These are phyloP conservation scores for Trichoderma endophyticum DNA, from an alignment of 2,329 filamentous ascomycete genomes.

Conservation along the genomic window DNA sequence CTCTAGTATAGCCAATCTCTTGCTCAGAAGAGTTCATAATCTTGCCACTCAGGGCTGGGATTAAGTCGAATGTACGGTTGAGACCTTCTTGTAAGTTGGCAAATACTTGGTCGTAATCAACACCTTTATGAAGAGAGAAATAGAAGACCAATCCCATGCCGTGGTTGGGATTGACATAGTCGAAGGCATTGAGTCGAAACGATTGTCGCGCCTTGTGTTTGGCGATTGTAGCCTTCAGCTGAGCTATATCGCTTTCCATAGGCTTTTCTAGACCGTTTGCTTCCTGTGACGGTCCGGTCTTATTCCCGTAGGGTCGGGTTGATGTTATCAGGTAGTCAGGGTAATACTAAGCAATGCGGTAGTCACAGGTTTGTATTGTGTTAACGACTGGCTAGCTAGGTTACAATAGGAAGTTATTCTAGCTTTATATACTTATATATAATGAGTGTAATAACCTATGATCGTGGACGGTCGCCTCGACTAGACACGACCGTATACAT, in stretches of 20 bases:
- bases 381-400: too few relatives aligned
- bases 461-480: too few relatives aligned
- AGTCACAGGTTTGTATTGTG: too few relatives aligned
- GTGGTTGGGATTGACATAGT: constrained; percentile 33
- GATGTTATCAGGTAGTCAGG: too few relatives aligned
- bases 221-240: constrained; percentile 16
- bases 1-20: constrained; percentile 26
- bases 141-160: constrained; percentile 34
- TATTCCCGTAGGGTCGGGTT: too few relatives aligned
- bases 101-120: constrained; percentile 31
- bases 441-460: too few relatives aligned
- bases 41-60: constrained; percentile 37
- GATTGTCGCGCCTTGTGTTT: constrained; percentile 29
- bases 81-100: constrained; percentile 34
- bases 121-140: constrained; percentile 31
- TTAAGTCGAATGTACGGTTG: constrained; percentile 32
- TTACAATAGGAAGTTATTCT: too few relatives aligned
- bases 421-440: too few relatives aligned
- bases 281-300: too few relatives aligned
- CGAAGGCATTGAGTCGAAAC: constrained; percentile 31
- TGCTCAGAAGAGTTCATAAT: constrained; percentile 31
- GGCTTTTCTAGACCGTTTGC: not conserved
- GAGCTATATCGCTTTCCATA: not conserved
- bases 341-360: too few relatives aligned
- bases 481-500: too few relatives aligned